Evolutionary conservation across 1,139 yeast genomes (phyloP).

Genomic region (Meyerozyma elateridarum): DNA sequence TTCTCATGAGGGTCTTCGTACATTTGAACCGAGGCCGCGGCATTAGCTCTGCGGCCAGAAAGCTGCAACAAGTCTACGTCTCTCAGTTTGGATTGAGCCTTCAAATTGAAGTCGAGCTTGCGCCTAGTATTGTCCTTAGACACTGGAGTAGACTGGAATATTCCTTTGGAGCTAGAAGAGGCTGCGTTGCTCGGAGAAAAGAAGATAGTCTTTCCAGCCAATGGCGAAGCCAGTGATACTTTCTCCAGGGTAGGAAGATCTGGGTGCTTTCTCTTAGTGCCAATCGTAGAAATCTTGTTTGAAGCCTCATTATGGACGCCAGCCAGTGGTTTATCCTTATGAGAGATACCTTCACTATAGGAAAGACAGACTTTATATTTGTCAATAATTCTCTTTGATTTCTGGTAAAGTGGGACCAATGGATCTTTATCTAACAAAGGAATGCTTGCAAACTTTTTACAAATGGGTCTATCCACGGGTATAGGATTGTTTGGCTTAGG

Average conservation of each 20-base stretch:
- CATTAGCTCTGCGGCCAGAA: background rate
- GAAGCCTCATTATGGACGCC: too few species aligned
- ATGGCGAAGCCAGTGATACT: too few species aligned
- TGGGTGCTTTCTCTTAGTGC: too few species aligned
- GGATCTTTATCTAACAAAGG: slow-evolving; percentile 20
- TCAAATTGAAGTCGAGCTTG: slow-evolving; percentile 1
- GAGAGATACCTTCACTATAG: too few species aligned
- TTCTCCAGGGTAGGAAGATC: too few species aligned
- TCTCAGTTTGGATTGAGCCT: slow-evolving; percentile 1
- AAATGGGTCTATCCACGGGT: slow-evolving; percentile 11
- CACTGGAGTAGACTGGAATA: slow-evolving; percentile 24
- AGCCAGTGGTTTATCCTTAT: too few species aligned
- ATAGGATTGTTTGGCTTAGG: slow-evolving; percentile 14
- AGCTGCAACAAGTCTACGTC: slow-evolving; percentile 1
- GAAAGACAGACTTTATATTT: too few species aligned
- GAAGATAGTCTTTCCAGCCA: slow-evolving; percentile 26
- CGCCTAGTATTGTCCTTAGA: slow-evolving; percentile 3
- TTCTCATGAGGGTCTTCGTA: slow-evolving; percentile 7
- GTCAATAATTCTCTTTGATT: background rate
- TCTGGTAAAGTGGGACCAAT: slow-evolving; percentile 12
- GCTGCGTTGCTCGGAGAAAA: slow-evolving; percentile 23
- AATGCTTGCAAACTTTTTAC: slow-evolving; percentile 10
- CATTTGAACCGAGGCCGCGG: slow-evolving; percentile 4
- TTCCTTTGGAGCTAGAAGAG: slow-evolving; percentile 9
- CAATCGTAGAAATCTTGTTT: too few species aligned